Evolutionary conservation across 306 rosid species (phyloP).

Genomic region (Hippophae gyantsensis): DNA sequence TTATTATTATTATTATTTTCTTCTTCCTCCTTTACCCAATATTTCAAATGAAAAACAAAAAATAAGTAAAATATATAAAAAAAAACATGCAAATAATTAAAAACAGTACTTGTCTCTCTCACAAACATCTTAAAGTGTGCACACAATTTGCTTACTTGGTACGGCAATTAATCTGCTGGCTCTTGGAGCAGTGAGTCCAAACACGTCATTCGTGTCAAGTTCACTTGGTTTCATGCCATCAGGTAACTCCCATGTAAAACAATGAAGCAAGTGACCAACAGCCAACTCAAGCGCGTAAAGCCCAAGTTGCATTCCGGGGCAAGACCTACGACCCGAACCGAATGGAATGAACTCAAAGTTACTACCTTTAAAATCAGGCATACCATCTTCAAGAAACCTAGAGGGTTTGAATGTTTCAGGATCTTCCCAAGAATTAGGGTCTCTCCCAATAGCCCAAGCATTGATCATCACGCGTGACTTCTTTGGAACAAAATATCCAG

Average conservation of each 20-base stretch:
- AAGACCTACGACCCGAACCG: conserved; percentile 89
- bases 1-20: too few species aligned
- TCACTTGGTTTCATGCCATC: conserved; percentile 77
- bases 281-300: conserved; percentile 64
- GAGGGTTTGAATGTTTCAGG: conserved; percentile 45
- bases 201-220: conserved; percentile 65
- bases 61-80: too few species aligned
- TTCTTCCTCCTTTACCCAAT: too few species aligned
- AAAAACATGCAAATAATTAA: too few species aligned
- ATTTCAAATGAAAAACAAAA: too few species aligned
- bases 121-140: conserved; percentile 19
- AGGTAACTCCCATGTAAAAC: conserved; percentile 76
- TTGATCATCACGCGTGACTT: conserved; percentile 67
- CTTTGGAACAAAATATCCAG: conserved; percentile 55
- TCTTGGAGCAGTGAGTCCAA: conserved; percentile 85
- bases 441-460: conserved; percentile 80
- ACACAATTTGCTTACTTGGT: conserved; percentile 51
- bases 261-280: conserved; percentile 65
- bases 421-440: conserved; percentile 48
- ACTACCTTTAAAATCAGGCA: conserved; percentile 64
- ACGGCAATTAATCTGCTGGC: conserved; percentile 72
- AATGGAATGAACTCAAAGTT: conserved; percentile 84
- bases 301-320: conserved; percentile 90
- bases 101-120: not conserved
- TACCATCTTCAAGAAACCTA: conserved; percentile 41